Evolutionary conservation across 331 rosid genomes (phyloP), one percentile per base, ranked within the genome.

Genomic region (Cydonia oblonga): DNA sequence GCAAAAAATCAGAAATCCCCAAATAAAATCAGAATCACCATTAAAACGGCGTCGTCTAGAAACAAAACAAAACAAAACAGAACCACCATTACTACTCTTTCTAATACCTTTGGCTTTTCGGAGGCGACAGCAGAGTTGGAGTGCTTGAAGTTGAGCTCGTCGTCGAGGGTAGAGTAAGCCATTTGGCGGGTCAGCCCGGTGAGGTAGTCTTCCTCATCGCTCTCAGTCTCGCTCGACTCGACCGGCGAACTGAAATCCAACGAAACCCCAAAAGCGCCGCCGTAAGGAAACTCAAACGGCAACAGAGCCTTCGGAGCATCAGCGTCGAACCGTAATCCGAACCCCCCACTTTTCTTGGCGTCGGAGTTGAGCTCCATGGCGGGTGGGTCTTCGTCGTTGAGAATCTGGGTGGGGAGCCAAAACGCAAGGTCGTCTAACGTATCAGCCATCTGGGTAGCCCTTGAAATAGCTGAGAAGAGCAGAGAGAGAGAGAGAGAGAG

Each of bases 171-270:
- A 0, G 92, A 82, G 35, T 46, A 87, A 29, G 87, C 78, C 75
- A 89, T 26, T 15, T 58, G 87, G 61, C 70, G 87, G 8, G 90
- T 84, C 49, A 93, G 76, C 5, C 87, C 96, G 3, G 90, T 80
- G 0, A 86, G 38, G 74, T 75, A 84, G 4, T 93, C 98, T 5
- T 91, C 97, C 71, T 89, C 97, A 16, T 87, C 95, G 32, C 96
- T 91, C 84, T 91, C 96, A 0, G 97, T 87, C 70, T 91, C 98
- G 46, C 95, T 90, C 8, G 92, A 90, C 72, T 87, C 91, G 10
- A 84, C 78, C 13, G 92, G 90, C 5, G 96, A 92, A 30, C 80
- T 69, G 38, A 86, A 73, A 66, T 86, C 83, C 6, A 88, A 77
- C 8, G 85, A 3, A 23, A 67, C 46, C n/a, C 83, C 82, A 19